Percentiles rank a stretch among this genome's conserved stretches.
These are phyloP conservation scores for Pestalotiopsis sp. DNA, from an alignment of 2,329 filamentous ascomycete genomes.

Conservation along the genomic window DNA sequence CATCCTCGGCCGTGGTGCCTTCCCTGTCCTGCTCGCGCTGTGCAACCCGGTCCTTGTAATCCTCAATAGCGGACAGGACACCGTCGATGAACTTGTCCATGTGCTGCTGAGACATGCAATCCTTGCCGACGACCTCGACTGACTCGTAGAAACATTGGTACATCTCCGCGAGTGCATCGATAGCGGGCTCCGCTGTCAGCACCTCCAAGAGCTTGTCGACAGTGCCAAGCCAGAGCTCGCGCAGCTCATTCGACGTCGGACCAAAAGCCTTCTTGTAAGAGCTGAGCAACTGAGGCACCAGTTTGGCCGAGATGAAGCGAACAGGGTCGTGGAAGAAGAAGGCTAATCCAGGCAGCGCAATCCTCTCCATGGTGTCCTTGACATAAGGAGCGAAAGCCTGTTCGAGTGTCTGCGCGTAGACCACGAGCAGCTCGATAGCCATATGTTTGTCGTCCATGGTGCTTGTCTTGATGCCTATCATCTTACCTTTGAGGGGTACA, in stretches of 20 bases:
- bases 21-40: slow-evolving; percentile 81
- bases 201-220: slow-evolving; percentile 92
- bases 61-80: slow-evolving; percentile 81
- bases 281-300: slow-evolving; percentile 88
- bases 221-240: slow-evolving; percentile 80
- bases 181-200: slow-evolving; percentile 87
- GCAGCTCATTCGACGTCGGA: slow-evolving; percentile 73
- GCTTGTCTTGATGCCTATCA: slow-evolving; percentile 97
- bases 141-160: slow-evolving; percentile 99
- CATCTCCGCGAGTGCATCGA: slow-evolving; percentile 97
- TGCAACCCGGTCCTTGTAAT: slow-evolving; percentile 86
- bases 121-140: slow-evolving; percentile 87
- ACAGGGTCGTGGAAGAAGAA: slow-evolving; percentile 99
- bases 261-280: slow-evolving; percentile 94
- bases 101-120: slow-evolving; percentile 74
- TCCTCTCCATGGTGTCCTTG: slow-evolving; percentile 91
- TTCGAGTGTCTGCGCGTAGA: slow-evolving; percentile 96
- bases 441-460: slow-evolving; percentile 98
- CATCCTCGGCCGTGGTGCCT: slow-evolving; percentile 74
- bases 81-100: slow-evolving; percentile 87
- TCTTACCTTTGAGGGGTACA: slow-evolving; percentile 94
- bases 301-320: slow-evolving; percentile 89
- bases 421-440: slow-evolving; percentile 97
- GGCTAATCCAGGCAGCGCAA: slow-evolving; percentile 86
- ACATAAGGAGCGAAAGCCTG: slow-evolving; percentile 90